These are phyloP conservation scores for Solanum paucissectum DNA, from an alignment of 257 asterid species.

Conservation along the genomic window DNA sequence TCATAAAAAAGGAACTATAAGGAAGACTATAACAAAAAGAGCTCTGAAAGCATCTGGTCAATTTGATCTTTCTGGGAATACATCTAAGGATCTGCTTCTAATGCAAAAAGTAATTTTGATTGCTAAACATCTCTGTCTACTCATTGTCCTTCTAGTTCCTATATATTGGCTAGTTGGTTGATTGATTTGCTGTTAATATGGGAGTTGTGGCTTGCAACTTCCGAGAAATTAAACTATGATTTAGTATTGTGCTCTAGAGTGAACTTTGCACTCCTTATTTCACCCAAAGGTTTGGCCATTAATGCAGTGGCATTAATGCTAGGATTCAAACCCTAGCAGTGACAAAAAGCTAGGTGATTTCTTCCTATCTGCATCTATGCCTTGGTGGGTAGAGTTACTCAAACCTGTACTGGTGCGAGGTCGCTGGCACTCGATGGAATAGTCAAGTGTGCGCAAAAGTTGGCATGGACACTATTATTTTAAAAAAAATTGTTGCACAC, in stretches of 20 bases:
- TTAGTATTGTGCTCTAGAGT: not conserved
- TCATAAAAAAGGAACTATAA: conserved; percentile 56
- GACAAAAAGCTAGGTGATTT: not conserved
- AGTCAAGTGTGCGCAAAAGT: not conserved
- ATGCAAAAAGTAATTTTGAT: conserved; percentile 68
- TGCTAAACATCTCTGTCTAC: not conserved
- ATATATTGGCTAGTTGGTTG: not conserved
- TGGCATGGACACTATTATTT: not conserved
- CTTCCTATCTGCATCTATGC: not conserved
- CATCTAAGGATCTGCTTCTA: conserved; percentile 77
- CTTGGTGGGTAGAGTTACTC: not conserved
- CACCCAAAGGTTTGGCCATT: not conserved
- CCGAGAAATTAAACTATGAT: not conserved
- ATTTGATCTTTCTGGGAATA: conserved; percentile 87
- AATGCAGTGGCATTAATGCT: not conserved
- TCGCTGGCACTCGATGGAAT: not conserved
- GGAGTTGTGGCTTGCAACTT: not conserved
- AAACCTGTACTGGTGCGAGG: not conserved
- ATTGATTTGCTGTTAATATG: not conserved
- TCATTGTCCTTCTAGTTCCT: not conserved
- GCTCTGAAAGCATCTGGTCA: conserved; percentile 95
- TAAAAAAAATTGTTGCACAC: not conserved
- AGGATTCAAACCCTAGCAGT: not conserved
- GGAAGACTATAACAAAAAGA: conserved; percentile 76
- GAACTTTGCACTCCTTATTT: not conserved